phyloP scores from a whole-genome alignment of 2,329 filamentous ascomycete species.

The Diaporthe destruens region DNA sequence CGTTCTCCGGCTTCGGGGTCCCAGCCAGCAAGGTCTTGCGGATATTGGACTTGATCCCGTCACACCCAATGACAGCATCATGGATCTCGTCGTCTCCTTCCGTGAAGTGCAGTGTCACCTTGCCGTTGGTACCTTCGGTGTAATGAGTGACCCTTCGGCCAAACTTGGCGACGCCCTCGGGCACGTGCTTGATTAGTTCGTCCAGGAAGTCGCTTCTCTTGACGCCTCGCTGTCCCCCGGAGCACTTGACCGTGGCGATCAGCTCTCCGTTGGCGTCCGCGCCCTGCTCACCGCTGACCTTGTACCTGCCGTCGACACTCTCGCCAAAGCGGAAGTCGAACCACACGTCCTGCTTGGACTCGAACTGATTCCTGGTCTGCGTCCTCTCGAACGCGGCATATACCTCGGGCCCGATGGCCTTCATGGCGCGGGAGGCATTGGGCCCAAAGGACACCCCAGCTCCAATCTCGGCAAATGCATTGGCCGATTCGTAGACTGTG shows the following conservation, averaged over 20 bases:
- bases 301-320: slow-evolving; percentile 40
- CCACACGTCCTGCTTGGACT: slow-evolving; percentile 45
- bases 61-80: slow-evolving; percentile 45
- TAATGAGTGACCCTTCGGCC: slow-evolving; percentile 40
- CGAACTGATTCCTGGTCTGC: slow-evolving; percentile 46
- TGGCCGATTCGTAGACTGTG: slow-evolving; percentile 68
- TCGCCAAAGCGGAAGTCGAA: slow-evolving; percentile 48
- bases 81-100: slow-evolving; percentile 42
- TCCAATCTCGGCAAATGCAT: slow-evolving; percentile 68
- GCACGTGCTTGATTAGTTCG: slow-evolving; percentile 43
- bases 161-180: slow-evolving; percentile 41
- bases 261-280: slow-evolving; percentile 40
- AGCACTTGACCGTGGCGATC: slow-evolving; percentile 38
- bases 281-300: slow-evolving; percentile 37
- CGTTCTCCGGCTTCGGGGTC: slow-evolving; percentile 51
- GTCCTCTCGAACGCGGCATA: slow-evolving; percentile 48
- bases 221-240: slow-evolving; percentile 45
- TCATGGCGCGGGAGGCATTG: slow-evolving; percentile 53
- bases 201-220: slow-evolving; percentile 46
- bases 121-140: slow-evolving; percentile 17
- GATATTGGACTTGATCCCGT: slow-evolving; percentile 50
- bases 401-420: slow-evolving; percentile 46
- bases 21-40: slow-evolving; percentile 63
- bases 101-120: slow-evolving; percentile 35
- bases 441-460: slow-evolving; percentile 69